Evolutionary conservation across 768 basidiomycete species (phyloP), one percentile per base, ranked within the genome.

Genomic region (Butyriboletus loyo): DNA sequence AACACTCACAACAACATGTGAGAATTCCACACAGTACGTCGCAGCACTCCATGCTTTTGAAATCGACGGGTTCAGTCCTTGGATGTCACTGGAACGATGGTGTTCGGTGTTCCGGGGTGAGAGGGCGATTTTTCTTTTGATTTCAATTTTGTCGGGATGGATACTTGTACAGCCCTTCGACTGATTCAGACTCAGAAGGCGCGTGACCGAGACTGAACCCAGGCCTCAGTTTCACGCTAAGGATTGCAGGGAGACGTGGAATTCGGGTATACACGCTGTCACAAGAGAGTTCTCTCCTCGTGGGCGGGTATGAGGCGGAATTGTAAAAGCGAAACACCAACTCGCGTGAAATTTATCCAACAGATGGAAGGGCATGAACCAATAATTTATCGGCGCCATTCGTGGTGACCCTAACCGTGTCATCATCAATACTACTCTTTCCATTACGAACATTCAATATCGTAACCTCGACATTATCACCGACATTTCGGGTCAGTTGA

Each of bases 1-100:
- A 35, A 31, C 22, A 52, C 60, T 54, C 40, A 58, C 61, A 60
- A 28, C 63, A 63, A 43, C 66, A 67, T 8, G 56, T 56, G 4
- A 53, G 0, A 22, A 66, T 49, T 28, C 54, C 56, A 27, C 61
- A 53, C 31, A 66, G 35, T n/a, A 57, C 15, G 21, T 67, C 63
- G 21, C 65, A 67, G 40, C 54, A 62, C 38, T 66, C 66, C 63
- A 64, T 65, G 15, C 19, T 32, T 27, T 39, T 24, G 25, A 37
- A 21, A n/a, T 19, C n/a, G 8, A 24, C 15, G n/a, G 32, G 13
- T 40, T 24, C 13, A 14, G 25, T 34, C 15, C 5, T 32, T 17
- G 35, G 9, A 52, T 19, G 11, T 17, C 8, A 17, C 22, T 24
- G 27, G 7, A 9, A 13, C 10, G 21, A 21, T 11, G 14, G 4